Evolutionary conservation across 129 eudicot species (phyloP), one percentile per base, ranked within the genome.

Genomic region (Pulicaria dysenterica): DNA sequence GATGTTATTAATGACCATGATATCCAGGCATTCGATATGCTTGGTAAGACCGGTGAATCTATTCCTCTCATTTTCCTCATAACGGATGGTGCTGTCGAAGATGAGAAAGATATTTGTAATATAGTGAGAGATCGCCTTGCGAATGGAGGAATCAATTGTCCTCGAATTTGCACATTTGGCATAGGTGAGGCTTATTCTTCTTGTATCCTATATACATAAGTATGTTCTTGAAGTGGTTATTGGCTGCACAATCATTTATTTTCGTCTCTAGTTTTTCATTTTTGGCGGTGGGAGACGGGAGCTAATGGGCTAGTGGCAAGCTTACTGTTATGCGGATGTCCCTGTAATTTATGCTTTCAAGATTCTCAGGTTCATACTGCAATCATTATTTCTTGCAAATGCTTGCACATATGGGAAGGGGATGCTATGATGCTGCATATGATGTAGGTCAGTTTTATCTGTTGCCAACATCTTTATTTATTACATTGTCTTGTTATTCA

Each of bases 71-170:
- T 86, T 45, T 90, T 90, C 42, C 94, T 95, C 64, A 76, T 90
- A 64, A 95, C 99, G 7, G 99, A 95, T 56, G 99, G 99, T 51
- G 55, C 94, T 67, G 97, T 90, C 72, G 97, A 83, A 77, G 85
- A 95, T 83, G 99, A 95, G 74, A 88, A 65, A 67, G 87, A 88
- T 37, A 90, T 95, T 70, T 90, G 99, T 81, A 79, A 88, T 19
- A 57, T 60, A 7, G 14, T 86, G 60, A 86, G 79, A 70, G 77
- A 67, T 7, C 78, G 37, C 77, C 77, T 85, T 37, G 3, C 43
- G 70, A 71, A 86, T 49, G 84, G 84, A 81, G 88, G 85, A 64
- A 62, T 71, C 43, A 62, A 41, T 43, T 72, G 72, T 66, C 96
- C 93, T 12, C 92, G 94, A 61, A 86, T 95, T 54, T 79, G 77